phyloP scores from a whole-genome alignment of 352 stramenopile species.

The Bremia lactucae region DNA sequence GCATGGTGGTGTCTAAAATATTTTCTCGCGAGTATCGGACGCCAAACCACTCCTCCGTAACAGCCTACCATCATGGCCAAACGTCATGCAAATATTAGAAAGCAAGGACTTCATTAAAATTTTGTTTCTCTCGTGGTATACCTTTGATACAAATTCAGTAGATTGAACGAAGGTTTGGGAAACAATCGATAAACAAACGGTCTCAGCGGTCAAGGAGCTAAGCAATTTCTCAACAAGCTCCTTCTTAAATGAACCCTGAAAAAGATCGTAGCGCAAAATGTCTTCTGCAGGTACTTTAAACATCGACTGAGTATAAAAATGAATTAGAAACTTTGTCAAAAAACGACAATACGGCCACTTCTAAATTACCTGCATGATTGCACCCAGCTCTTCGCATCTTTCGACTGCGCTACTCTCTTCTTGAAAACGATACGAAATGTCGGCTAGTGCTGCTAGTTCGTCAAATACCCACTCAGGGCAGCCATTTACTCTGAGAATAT shows the following conservation, averaged over 20 bases:
- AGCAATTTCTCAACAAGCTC: constrained; percentile 33
- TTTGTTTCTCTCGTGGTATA: constrained; percentile 1
- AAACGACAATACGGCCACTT: neutral
- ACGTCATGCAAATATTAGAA: no score
- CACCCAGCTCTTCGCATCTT: constrained; percentile 54
- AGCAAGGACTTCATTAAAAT: no score
- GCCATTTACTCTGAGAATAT: constrained; percentile 38
- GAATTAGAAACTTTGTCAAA: constrained; percentile 4
- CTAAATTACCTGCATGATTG: constrained; percentile 50
- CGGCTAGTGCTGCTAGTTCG: constrained; percentile 49
- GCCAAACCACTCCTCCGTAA: constrained; percentile 56
- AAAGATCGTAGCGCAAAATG: constrained; percentile 51
- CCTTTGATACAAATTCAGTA: constrained; percentile 28
- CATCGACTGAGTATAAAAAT: constrained; percentile 32
- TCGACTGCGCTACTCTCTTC: constrained; percentile 61
- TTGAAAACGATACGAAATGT: constrained; percentile 70
- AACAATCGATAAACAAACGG: constrained; percentile 42
- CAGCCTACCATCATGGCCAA: constrained; percentile 9
- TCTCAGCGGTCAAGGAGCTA: constrained; percentile 32
- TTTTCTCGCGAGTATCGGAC: constrained; percentile 43
- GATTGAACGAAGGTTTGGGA: constrained; percentile 32
- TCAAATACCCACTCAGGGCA: constrained; percentile 64
- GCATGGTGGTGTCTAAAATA: constrained; percentile 21
- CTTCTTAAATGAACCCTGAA: constrained; percentile 41
- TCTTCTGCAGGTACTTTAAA: constrained; percentile 43